Evolutionary conservation across 2,329 filamentous ascomycete species (phyloP), one percentile per base, ranked within the genome.

Genomic region (Colletotrichum sp.): DNA sequence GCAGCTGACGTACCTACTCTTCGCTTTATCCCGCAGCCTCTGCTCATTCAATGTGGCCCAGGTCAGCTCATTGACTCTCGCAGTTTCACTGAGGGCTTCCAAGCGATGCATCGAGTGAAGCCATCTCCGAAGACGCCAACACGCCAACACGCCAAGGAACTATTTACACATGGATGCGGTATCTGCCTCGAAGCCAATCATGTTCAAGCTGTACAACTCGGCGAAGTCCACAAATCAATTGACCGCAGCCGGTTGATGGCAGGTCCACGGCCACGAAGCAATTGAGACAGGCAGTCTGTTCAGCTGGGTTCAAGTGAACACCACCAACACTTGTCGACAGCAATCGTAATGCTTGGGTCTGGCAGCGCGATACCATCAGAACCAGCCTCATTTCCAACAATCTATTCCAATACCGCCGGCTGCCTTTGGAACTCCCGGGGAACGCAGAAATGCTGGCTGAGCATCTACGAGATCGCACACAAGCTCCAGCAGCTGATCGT

Each of bases 401-500:
- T 8, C 4, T 6, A 52, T 52, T 21, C 44, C 44, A 21, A 36
- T 36, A 36, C 34, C 6, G 3, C 6, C n/a, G 10, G 44, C 44
- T 52, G n/a, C n/a, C n/a, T 49, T 49, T 21, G 1, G 18, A 49
- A n/a, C 18, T n/a, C 39, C 5, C 39, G 6, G 18, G 1, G 9
- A 10, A 12, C 18, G 9, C 9, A n/a, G 39, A 12, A 49, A n/a
- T 12, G 3, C 39, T 49, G 39, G 9, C 39, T n/a, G 18, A n/a
- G 39, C 39, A 4, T n/a, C 9, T n/a, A 9, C 39, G 5, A n/a
- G 9, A 12, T 12, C 9, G 18, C n/a, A 52, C 6, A 8, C 2
- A 7, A 6, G n/a, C n/a, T 52, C 44, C 2, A 3, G 0, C n/a
- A 21, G 12, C n/a, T 13, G 10, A 21, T 13, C n/a, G 6, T 21